Evolutionary conservation across 2,329 filamentous ascomycete genomes (phyloP).

Genomic region (Celoporthe dispersa): DNA sequence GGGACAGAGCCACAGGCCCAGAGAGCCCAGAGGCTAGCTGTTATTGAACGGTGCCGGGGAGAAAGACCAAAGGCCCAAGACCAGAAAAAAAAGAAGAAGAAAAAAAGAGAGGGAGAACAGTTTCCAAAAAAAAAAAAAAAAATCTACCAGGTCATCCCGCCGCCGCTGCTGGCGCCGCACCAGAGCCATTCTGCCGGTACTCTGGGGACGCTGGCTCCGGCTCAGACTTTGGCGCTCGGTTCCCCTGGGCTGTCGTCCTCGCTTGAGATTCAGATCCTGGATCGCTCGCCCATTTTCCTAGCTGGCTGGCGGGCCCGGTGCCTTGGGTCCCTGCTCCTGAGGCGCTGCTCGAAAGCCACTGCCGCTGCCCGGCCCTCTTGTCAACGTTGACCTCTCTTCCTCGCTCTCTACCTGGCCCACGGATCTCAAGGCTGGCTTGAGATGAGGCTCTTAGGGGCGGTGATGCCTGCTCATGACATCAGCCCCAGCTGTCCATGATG

Average conservation of each 20-base stretch:
- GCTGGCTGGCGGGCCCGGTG: background rate
- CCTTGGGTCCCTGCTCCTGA: conserved; percentile 2
- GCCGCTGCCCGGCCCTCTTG: conserved; percentile 16
- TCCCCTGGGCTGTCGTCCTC: background rate
- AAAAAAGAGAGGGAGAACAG: background rate
- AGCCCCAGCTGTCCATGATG: conserved; percentile 5
- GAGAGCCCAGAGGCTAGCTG: background rate
- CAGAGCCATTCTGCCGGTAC: conserved; percentile 17
- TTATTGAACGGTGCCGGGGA: too few relatives aligned
- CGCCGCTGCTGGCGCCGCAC: conserved; percentile 13
- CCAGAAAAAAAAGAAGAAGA: too few relatives aligned
- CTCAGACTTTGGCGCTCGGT: conserved; percentile 7
- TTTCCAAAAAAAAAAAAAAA: too few relatives aligned
- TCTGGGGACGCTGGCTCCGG: conserved; percentile 4
- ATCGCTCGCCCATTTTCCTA: background rate
- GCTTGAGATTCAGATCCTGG: background rate
- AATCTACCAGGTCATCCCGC: conserved; percentile 8
- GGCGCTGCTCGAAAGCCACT: conserved; percentile 15
- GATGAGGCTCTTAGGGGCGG: background rate
- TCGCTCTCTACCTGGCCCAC: background rate
- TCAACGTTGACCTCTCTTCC: background rate
- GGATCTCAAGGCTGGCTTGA: background rate
- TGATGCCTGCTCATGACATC: background rate
- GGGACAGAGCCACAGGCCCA: background rate
- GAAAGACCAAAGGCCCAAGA: too few relatives aligned